Evolutionary conservation across 768 basidiomycete species (phyloP).

Genomic region (Russula olivacea): DNA sequence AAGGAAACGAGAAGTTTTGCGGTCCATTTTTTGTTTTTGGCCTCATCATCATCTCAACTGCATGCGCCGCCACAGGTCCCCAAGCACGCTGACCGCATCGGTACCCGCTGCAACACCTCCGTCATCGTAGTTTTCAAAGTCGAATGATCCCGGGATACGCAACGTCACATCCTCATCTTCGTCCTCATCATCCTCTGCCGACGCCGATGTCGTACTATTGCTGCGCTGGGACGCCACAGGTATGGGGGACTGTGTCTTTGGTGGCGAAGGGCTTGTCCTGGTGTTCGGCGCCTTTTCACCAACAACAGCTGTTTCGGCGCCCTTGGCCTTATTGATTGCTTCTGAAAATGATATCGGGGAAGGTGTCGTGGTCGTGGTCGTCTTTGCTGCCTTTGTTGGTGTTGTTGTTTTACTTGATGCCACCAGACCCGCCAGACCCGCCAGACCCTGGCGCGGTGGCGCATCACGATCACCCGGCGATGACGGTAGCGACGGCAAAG

Average conservation of each 20-base stretch:
- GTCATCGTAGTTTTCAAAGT: neutral
- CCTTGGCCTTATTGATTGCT: neutral
- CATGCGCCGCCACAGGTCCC: conserved; percentile 19
- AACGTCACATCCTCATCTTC: neutral
- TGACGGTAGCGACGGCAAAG: neutral
- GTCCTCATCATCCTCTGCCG: neutral
- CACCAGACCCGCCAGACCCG: neutral
- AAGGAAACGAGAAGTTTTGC: neutral
- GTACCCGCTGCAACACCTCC: neutral
- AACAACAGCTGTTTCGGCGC: neutral
- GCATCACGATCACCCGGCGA: neutral
- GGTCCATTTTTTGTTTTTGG: neutral
- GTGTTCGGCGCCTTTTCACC: neutral
- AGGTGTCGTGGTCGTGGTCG: neutral
- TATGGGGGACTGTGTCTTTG: neutral
- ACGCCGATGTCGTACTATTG: neutral
- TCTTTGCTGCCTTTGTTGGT: neutral
- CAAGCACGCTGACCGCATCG: conserved; percentile 4
- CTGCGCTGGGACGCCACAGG: neutral
- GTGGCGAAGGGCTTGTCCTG: neutral
- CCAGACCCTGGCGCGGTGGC: neutral
- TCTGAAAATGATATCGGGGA: neutral
- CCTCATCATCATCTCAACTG: neutral
- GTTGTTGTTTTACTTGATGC: neutral
- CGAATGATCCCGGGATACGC: conserved; percentile 22